These are phyloP conservation scores for Chlorencoelia australis DNA, from an alignment of 2,329 filamentous ascomycete genomes.

Conservation along the genomic window DNA sequence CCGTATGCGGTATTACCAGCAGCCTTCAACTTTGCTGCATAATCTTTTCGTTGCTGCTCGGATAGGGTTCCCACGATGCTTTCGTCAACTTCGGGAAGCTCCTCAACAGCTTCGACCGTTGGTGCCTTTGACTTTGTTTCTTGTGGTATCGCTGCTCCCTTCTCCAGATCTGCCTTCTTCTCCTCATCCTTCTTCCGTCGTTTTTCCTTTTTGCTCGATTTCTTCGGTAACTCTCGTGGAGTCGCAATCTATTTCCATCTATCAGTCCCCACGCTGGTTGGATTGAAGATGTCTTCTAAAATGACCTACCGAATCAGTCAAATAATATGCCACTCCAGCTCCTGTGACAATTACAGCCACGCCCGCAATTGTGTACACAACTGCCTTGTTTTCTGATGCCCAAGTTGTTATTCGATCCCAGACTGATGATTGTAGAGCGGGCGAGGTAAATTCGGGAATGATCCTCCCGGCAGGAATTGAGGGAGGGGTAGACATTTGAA, in stretches of 20 bases:
- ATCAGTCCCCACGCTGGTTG: slow-evolving; percentile 10
- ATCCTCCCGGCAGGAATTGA: slow-evolving; percentile 19
- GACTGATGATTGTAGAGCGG: slow-evolving; percentile 25
- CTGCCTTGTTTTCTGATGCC: slow-evolving; percentile 90
- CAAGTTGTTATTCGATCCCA: slow-evolving; percentile 88
- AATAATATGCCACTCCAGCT: slow-evolving; percentile 88
- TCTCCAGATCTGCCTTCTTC: slow-evolving; percentile 60
- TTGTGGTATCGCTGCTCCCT: slow-evolving; percentile 39
- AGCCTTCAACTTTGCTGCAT: slow-evolving; percentile 85
- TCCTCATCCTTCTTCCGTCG: slow-evolving; percentile 77
- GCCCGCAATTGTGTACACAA: slow-evolving; percentile 93
- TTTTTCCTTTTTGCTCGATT: slow-evolving; percentile 81
- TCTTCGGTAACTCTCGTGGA: slow-evolving; percentile 43
- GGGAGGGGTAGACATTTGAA: slow-evolving; percentile 21
- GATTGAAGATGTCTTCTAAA: slow-evolving; percentile 4
- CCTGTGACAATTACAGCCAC: slow-evolving; percentile 86
- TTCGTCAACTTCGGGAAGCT: slow-evolving; percentile 59
- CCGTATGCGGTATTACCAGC: slow-evolving; percentile 95
- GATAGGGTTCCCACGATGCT: slow-evolving; percentile 40
- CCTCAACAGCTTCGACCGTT: slow-evolving; percentile 49
- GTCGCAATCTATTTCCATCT: slow-evolving; percentile 18
- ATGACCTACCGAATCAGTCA: slow-evolving; percentile 48
- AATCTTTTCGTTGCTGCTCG: slow-evolving; percentile 67
- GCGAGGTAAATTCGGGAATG: slow-evolving; percentile 25
- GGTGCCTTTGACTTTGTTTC: slow-evolving; percentile 36